phyloP scores from a whole-genome alignment of 345 rosid genomes.

The Turnera subulata region DNA sequence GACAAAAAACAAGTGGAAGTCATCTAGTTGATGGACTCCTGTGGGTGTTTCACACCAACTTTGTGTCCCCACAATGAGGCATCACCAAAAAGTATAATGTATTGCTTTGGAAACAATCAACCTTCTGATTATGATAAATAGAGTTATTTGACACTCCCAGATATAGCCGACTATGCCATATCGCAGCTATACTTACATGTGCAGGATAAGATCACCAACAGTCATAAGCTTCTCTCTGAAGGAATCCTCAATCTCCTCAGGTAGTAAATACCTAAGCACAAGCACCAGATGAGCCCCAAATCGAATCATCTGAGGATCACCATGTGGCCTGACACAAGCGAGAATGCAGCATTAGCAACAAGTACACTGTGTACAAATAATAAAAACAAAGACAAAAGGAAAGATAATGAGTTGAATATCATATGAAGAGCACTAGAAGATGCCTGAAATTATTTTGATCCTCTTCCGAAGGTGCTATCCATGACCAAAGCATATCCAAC shows the following conservation, averaged over 20 bases:
- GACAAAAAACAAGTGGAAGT: neutral
- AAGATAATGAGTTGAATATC: neutral
- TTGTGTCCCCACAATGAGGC: neutral
- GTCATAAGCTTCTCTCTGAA: slow-evolving; percentile 77
- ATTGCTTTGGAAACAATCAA: neutral
- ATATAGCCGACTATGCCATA: neutral
- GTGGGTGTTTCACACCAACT: neutral
- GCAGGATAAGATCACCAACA: slow-evolving; percentile 90
- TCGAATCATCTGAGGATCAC: slow-evolving; percentile 92
- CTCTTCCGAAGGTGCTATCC: slow-evolving; percentile 95
- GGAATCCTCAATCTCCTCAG: slow-evolving; percentile 67
- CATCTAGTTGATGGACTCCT: neutral
- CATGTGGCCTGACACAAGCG: slow-evolving; percentile 73
- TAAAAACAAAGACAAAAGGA: neutral
- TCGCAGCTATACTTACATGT: slow-evolving; percentile 50
- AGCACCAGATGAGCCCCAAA: slow-evolving; percentile 95
- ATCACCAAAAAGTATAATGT: neutral
- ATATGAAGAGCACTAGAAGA: neutral
- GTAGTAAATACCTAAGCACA: slow-evolving; percentile 74
- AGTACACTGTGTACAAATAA: neutral
- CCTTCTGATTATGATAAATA: neutral
- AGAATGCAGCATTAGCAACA: slow-evolving; percentile 14
- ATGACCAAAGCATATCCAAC: slow-evolving; percentile 89
- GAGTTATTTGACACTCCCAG: neutral
- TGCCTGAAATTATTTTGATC: slow-evolving; percentile 75